Conservation (phyloP, 2,329 filamentous ascomycete genomes). For the Pyrenophora teres region DNA sequence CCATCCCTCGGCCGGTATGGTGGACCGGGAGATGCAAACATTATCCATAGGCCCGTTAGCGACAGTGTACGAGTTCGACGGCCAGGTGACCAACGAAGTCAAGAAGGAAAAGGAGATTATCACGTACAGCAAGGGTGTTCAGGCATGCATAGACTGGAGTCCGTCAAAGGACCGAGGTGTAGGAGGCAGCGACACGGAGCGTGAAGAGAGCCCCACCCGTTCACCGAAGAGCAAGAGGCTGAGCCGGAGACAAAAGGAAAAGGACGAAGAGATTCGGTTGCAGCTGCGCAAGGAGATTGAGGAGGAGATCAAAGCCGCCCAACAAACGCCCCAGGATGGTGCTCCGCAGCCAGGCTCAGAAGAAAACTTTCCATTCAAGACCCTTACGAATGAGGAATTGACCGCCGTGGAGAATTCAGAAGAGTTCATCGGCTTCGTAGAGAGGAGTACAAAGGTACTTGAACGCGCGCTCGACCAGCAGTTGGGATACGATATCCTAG, state of each 20-base stretch:
- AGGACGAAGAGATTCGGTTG: conserved; percentile 86
- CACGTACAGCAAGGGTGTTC: conserved; percentile 96
- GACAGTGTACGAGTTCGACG: conserved; percentile 80
- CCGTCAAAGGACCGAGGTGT: conserved; percentile 58
- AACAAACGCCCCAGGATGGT: conserved; percentile 50
- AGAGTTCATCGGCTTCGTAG: conserved; percentile 93
- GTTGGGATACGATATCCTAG: conserved; percentile 92
- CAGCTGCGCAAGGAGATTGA: conserved; percentile 88
- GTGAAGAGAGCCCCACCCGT: conserved; percentile 64
- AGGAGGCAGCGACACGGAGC: conserved; percentile 60
- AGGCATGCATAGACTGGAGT: conserved; percentile 80
- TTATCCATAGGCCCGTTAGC: conserved; percentile 74
- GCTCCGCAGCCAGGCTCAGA: conserved; percentile 53
- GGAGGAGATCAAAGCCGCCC: conserved; percentile 78
- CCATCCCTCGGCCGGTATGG: conserved; percentile 33
- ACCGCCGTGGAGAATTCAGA: conserved; percentile 88
- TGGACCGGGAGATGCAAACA: conserved; percentile 62
- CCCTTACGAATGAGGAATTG: conserved; percentile 81
- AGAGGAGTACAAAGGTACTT: conserved; percentile 94
- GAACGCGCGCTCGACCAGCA: conserved; percentile 93
- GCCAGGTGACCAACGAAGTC: conserved; percentile 73
- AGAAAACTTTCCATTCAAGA: conserved; percentile 73
- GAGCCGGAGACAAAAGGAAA: conserved; percentile 77
- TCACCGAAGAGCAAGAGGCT: conserved; percentile 68
- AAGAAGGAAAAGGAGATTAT: conserved; percentile 73